Evolutionary conservation across 768 basidiomycete genomes (phyloP), one percentile per base, ranked within the genome.

Genomic region (Amanita pallidorosea): DNA sequence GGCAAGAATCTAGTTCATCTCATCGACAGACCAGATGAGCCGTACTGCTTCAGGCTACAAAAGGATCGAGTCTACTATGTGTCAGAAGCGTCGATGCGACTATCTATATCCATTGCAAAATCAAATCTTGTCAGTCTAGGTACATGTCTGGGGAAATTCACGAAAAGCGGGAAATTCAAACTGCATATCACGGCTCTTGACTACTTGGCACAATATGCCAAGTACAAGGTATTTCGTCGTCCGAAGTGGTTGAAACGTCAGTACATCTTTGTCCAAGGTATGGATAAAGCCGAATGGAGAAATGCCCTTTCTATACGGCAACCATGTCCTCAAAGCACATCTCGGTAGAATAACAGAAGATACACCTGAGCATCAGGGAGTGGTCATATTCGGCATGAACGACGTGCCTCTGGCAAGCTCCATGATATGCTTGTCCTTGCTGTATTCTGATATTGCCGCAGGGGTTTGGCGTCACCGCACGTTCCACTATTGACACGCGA

Each of bases 221-320:
- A 95, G 68, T 90, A 92, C 74, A 99, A 99, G 79, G 96, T 92
- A 54, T 9, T 8, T 50, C 45, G 27, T 42, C n/a, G 8, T 25
- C 17, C 4, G 31, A 36, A 12, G 22, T n/a, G 15, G 22, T 52
- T 23, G 53, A 35, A 37, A 52, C 35, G 18, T 37, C 13, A 15
- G 13, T 7, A 18, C 33, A 52, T 20, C 15, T 54, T 37, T 20
- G 47, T 9, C 29, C 4, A 53, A 97, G 95, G 80, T 98, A 15
- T 99, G 96, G 96, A 92, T 99, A 64, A 99, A 99, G 67, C 85
- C 94, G 22, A 95, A 98, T 57, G 96, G 96, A 61, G 96, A 99
- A 69, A 95, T 99, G 85, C 96, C 96, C 1, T 99, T 95, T 76
- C 70, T 99, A 34, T 99, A 99, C 61, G 96, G 96, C 51, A 99